Evolutionary conservation across 345 rosid species (phyloP).

Genomic region (Hibiscus mutabilis): DNA sequence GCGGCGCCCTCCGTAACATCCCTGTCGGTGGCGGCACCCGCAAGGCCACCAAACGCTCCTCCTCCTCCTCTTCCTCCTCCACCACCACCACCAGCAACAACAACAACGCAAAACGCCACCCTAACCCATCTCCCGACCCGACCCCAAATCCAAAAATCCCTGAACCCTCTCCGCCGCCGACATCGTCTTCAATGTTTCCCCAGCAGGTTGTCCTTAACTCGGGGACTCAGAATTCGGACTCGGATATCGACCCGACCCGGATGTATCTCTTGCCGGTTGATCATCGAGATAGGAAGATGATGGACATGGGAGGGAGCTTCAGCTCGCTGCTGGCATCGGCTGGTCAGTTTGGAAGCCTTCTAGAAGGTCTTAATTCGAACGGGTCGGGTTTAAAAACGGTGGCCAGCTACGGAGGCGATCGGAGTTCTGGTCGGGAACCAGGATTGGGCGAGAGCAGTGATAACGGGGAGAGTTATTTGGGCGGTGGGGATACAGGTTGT

Average conservation of each 20-base stretch:
- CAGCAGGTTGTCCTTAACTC: not conserved
- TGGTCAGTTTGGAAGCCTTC: slow-evolving; percentile 34
- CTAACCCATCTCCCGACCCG: slow-evolving; percentile 23
- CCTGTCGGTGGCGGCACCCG: slow-evolving; percentile 89
- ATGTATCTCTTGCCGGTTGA: slow-evolving; percentile 38
- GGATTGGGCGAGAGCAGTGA: slow-evolving; percentile 16
- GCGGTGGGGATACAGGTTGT: slow-evolving; percentile 27
- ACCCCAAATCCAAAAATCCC: slow-evolving; percentile 17
- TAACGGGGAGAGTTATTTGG: slow-evolving; percentile 21
- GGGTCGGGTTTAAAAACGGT: slow-evolving; percentile 39
- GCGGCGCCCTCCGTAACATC: slow-evolving; percentile 84
- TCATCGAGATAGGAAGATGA: slow-evolving; percentile 30
- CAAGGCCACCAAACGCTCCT: slow-evolving; percentile 49
- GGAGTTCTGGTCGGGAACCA: slow-evolving; percentile 22
- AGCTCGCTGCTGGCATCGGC: slow-evolving; percentile 47
- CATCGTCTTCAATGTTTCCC: not conserved
- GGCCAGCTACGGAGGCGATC: slow-evolving; percentile 26
- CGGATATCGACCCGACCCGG: slow-evolving; percentile 34
- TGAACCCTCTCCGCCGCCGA: slow-evolving; percentile 7
- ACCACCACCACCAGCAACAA: slow-evolving; percentile 12
- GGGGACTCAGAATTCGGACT: slow-evolving; percentile 14
- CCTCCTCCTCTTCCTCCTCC: slow-evolving; percentile 16
- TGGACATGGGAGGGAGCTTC: slow-evolving; percentile 45
- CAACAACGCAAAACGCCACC: slow-evolving; percentile 26
- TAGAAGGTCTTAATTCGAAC: slow-evolving; percentile 38